Conservation (phyloP, 2,329 filamentous ascomycete species). For the Cadophora gregata region DNA sequence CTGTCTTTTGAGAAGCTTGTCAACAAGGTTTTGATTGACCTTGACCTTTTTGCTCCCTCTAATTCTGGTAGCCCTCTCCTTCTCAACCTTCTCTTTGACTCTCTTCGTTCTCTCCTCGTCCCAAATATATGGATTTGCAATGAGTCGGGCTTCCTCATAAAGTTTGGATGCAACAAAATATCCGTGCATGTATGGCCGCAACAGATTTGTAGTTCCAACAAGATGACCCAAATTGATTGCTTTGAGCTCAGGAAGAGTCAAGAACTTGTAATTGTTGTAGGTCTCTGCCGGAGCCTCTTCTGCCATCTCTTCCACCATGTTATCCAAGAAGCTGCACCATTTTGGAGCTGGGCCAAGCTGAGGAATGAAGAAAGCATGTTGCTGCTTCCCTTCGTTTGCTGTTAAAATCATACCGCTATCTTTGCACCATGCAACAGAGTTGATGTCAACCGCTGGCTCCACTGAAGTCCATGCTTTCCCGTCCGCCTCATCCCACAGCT, state of each 20-base stretch:
- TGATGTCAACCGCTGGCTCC: slow-evolving; percentile 92
- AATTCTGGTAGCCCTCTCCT: slow-evolving; percentile 94
- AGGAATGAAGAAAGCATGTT: slow-evolving; percentile 94
- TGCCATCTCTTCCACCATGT: slow-evolving; percentile 98
- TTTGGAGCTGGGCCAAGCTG: slow-evolving; percentile 90
- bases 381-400: slow-evolving; percentile 94
- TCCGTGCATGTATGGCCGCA: slow-evolving; percentile 98
- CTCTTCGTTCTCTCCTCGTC: slow-evolving; percentile 91
- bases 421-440: slow-evolving; percentile 91
- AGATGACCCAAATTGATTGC: slow-evolving; percentile 87
- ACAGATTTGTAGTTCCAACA: slow-evolving; percentile 84
- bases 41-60: slow-evolving; percentile 96
- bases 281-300: slow-evolving; percentile 79
- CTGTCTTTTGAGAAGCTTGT: slow-evolving; percentile 72
- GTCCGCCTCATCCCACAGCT: slow-evolving; percentile 86
- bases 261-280: slow-evolving; percentile 99
- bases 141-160: slow-evolving; percentile 92
- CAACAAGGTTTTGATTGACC: slow-evolving; percentile 84
- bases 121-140: slow-evolving; percentile 92
- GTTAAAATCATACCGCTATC: slow-evolving; percentile 95
- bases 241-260: slow-evolving; percentile 85
- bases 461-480: slow-evolving; percentile 95
- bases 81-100: slow-evolving; percentile 93
- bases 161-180: slow-evolving; percentile 96
- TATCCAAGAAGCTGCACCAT: slow-evolving; percentile 97